Evolutionary conservation across 139 green algal genomes (phyloP).

Genomic region (Ettlia oleoabundans): DNA sequence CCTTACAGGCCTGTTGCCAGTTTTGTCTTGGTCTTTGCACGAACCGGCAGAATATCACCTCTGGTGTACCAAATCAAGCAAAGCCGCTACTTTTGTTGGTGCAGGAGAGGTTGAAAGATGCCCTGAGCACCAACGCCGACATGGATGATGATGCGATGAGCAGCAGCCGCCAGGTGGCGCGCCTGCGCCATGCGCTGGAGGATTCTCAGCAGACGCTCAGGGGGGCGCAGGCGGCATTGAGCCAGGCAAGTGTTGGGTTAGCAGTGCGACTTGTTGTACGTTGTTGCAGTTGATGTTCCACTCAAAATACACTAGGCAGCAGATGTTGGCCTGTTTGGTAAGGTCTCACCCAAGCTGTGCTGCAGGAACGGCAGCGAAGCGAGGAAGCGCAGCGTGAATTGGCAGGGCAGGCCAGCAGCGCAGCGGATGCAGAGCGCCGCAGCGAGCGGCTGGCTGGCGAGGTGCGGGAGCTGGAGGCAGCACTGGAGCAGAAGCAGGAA

Average conservation of each 20-base stretch:
- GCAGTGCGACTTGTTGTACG: too few relatives aligned
- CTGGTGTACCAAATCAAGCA: too few relatives aligned
- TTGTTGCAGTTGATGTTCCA: too few relatives aligned
- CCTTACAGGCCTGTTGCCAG: too few relatives aligned
- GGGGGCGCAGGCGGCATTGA: conserved; percentile 12
- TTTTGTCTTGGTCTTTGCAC: background rate
- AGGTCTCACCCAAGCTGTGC: too few relatives aligned
- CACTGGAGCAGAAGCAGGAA: conserved; percentile 41
- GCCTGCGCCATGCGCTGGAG: conserved; percentile 31
- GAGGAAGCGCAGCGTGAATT: background rate
- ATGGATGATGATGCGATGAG: conserved; percentile 31
- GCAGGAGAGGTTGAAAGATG: conserved; percentile 31
- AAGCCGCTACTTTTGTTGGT: too few relatives aligned
- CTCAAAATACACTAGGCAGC: too few relatives aligned
- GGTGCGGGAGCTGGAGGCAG: conserved; percentile 13
- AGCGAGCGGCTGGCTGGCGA: conserved; percentile 6
- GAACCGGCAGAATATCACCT: too few relatives aligned
- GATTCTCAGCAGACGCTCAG: conserved; percentile 14
- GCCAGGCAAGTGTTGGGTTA: background rate
- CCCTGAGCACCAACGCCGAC: background rate
- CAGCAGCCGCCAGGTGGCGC: conserved; percentile 22
- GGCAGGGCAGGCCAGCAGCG: background rate
- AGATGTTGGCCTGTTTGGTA: too few relatives aligned
- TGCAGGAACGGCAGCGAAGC: conserved; percentile 17
- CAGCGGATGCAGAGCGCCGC: background rate